Evolutionary conservation across 306 rosid genomes (phyloP), one percentile per base, ranked within the genome.

Genomic region (Acacia confusa): DNA sequence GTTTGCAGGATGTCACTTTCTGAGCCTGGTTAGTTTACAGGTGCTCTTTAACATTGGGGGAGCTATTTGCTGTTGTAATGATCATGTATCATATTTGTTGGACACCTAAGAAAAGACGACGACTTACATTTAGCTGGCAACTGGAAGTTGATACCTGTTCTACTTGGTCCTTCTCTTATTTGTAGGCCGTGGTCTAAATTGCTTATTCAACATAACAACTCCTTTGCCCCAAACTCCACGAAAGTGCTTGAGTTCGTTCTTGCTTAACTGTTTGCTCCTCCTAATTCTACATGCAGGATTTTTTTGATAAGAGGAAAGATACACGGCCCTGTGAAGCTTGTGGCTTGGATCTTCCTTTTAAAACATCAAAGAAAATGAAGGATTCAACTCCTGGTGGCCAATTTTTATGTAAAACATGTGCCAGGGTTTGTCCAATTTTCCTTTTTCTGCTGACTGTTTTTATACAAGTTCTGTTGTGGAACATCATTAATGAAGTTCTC

Each of bases 261-360:
- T 79, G 27, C 75, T 70, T 69, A 74, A 61, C 40, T n/a, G 61
- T 81, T 81, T 27, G 57, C 81, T 81, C 78, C 75, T 81, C 74
- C 75, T 45, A 72, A 85, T 76, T 84, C 41, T 70, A 34, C 68
- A 57, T 79, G 86, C 92, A 96, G 99, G 90, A 84, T 60, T 72
- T 80, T 74, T 85, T 79, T 82, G 87, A 84, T 32, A 92, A 85
- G 86, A 85, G 78, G 83, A 95, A 85, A 80, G 88, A 89, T 64
- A 40, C 85, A 22, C 84, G 80, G 55, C 77, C 89, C n/a, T 96
- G 99, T 60, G 92, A 96, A 84, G 95, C 92, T 82, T 96, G 99
- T 74, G 95, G 98, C 60, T 61, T 81, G 77, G 74, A 61, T 55
- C 87, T 92, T 82, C 90, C 97, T 75, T 77, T 83, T 64, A 93